Base-by-base conservation (phyloP, 2,329 filamentous ascomycete species). In the Hortaea werneckii region DNA sequence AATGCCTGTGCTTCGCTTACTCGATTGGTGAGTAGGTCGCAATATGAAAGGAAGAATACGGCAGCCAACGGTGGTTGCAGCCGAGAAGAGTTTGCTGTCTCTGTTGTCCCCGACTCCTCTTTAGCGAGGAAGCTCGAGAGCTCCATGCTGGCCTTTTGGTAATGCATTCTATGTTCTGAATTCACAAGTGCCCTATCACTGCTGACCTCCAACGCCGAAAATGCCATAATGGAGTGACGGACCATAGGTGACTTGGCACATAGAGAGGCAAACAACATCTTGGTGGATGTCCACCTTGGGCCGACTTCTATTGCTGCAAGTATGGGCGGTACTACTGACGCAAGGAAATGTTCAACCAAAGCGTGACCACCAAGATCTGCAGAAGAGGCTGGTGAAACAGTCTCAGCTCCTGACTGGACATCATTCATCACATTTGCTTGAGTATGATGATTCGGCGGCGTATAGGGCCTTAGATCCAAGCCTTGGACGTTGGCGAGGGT, bases 31-130 rank as follows among this genome's bases (percentile, higher is more conserved):
- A 52, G 12, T 11, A 65, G 58, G 49, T 77, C 73, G 20, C 74
- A 71, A 48, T 77, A 78, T 41, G 72, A 74, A 3, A 78, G 64
- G 46, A 78, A 71, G 58, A 78, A 78, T 6, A 76, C 54, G 0
- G 73, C 66, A 1, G 72, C 73, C 5, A 78, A 64, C 3, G 75
- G 59, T 35, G 9, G 12, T 20, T 72, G 60, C 48, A 42, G 54
- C 9, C 20, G 10, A 10, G 37, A 10, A 40, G 37, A 9, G 20
- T 20, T 20, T 4, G 20, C 20, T 20, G 20, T 20, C 20, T 20
- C 20, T 20, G 20, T 20, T 20, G 20, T 2, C 2, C 20, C 20
- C 20, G 20, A 20, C 20, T 29, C 49, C 42, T 32, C 38, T 53
- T 30, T 52, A 55, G 27, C 38, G 44, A 37, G 56, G 51, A n/a